Evolutionary conservation across 345 rosid species (phyloP), one percentile per base, ranked within the genome.

Genomic region (Eucalyptus marginata): DNA sequence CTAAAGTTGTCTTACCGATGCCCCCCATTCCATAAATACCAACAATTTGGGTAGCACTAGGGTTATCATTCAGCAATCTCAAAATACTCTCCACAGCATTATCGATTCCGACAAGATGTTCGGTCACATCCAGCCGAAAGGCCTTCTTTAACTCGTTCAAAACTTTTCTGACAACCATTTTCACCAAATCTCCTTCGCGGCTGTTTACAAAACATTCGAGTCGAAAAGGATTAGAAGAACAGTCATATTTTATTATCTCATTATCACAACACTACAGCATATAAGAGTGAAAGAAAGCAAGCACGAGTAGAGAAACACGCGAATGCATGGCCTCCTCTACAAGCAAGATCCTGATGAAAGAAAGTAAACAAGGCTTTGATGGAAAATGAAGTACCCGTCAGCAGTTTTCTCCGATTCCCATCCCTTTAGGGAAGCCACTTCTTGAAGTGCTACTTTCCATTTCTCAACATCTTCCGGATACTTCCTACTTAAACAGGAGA

Each of bases 111-210:
- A 49, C 51, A 14, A 49, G 17, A 1, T 49, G 17, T 49, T 49
- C 17, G 1, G 51, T 5, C 0, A 49, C 51, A 14, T 0, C 7
- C 1, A 49, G 51, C 7, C 1, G 17, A 14, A 49, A 49, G 17
- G 17, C 7, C 7, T 49, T 5, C 51, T 49, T 49, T 49, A 49
- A 49, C 51, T 49, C 51, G 1, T 3, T 14, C 51, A 49, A 49
- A 14, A 49, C 17, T 49, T 1, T 14, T 14, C 0, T 14, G 51
- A 49, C 7, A 2, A 49, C 51, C 51, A 2, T 14, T 49, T 14
- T 49, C 17, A 49, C 51, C 51, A 49, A 0, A 0, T 49, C 17
- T 49, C 7, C 43, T 31, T 66, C 79, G 22, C 0, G 40, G 7
- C 79, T 66, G 79, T 66, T 66, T 31, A 31, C 1, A 31, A 66